These are phyloP conservation scores for Delitschia confertaspora DNA, from an alignment of 495 filamentous ascomycete species.

Conservation along the genomic window DNA sequence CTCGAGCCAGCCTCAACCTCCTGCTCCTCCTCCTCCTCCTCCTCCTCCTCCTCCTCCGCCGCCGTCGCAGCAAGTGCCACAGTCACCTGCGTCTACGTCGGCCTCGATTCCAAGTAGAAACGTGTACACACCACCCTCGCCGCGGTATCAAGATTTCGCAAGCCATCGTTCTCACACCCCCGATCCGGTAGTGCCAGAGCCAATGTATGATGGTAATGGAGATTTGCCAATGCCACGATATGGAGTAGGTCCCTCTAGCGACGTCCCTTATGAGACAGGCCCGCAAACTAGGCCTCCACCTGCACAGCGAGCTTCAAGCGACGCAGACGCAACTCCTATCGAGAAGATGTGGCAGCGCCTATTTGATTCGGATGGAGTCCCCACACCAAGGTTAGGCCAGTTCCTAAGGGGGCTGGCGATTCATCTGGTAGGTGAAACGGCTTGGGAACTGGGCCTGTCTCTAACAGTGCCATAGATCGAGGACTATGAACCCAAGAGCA, in stretches of 20 bases:
- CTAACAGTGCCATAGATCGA: constrained; percentile 52
- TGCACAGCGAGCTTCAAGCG: constrained; percentile 40
- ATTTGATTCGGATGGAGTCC: constrained; percentile 58
- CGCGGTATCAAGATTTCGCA: constrained; percentile 19
- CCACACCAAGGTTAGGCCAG: constrained; percentile 59
- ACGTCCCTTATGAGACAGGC: constrained; percentile 23
- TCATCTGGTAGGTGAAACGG: constrained; percentile 52
- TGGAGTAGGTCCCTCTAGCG: constrained; percentile 28
- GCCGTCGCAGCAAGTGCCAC: constrained; percentile 16
- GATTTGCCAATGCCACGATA: constrained; percentile 41
- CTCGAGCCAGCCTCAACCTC: constrained; percentile 9
- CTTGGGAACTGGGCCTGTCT: background rate
- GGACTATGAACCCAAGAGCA: constrained; percentile 62
- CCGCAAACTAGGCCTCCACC: constrained; percentile 36
- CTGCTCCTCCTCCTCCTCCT: constrained; percentile 19
- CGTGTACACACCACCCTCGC: constrained; percentile 40
- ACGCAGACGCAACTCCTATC: constrained; percentile 49
- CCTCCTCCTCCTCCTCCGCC: constrained; percentile 20
- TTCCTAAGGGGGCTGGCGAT: constrained; percentile 70
- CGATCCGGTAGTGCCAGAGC: constrained; percentile 16
- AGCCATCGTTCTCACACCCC: constrained; percentile 25
- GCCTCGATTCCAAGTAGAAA: constrained; percentile 27
- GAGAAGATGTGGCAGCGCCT: constrained; percentile 69
- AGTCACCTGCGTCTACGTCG: constrained; percentile 26
- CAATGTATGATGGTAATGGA: constrained; percentile 26